phyloP scores from a whole-genome alignment of 148 eudicot species.

The Vaccinium darrowii region DNA sequence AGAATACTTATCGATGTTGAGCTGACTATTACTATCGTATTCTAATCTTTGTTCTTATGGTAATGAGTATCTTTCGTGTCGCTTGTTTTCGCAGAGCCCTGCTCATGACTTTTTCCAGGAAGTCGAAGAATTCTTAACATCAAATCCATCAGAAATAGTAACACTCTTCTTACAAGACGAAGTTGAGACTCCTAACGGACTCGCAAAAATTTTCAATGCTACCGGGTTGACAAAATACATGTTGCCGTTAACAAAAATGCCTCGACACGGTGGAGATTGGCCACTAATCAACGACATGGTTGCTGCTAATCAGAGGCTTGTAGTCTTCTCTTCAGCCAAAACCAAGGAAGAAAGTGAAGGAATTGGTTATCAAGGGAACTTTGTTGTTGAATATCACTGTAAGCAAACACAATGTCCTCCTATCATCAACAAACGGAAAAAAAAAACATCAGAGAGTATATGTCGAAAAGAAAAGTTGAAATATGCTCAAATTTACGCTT shows the following conservation, averaged over 20 bases:
- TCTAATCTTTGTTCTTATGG: background rate
- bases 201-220: background rate
- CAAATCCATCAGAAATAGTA: background rate
- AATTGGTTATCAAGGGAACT: background rate
- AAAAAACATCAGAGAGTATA: too few species aligned
- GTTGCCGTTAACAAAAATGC: background rate
- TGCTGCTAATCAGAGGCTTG: background rate
- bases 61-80: background rate
- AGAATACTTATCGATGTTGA: too few species aligned
- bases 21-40: too few species aligned
- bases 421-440: too few species aligned
- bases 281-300: background rate
- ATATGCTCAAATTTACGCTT: background rate
- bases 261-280: background rate
- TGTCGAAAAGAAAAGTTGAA: background rate
- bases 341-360: background rate
- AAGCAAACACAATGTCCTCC: background rate
- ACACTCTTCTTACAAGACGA: background rate
- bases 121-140: background rate
- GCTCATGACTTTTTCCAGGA: background rate
- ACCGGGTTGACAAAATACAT: background rate
- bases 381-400: background rate
- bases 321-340: background rate
- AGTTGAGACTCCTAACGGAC: background rate
- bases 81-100: background rate